Conservation (phyloP, 805 yeast genomes). For the Lachancea fermentati region DNA sequence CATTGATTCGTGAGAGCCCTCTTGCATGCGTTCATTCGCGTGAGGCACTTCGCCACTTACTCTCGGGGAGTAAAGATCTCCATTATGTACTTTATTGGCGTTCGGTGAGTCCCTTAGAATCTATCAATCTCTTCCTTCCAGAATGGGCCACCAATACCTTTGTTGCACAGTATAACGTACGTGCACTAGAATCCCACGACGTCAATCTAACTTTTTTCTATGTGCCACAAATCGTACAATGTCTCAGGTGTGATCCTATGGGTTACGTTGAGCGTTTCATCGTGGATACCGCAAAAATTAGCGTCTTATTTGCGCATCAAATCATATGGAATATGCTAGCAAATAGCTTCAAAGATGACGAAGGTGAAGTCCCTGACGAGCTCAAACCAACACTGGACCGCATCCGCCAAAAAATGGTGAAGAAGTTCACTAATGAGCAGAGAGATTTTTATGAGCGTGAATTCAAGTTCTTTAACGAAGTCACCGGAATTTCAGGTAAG, state of each 20-base stretch:
- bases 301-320: constrained; percentile 92
- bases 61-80: constrained; percentile 12
- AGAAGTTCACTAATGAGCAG: constrained; percentile 56
- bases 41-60: constrained; percentile 16
- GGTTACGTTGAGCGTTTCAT: constrained; percentile 89
- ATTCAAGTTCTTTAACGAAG: constrained; percentile 83
- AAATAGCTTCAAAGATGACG: constrained; percentile 86
- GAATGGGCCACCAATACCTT: constrained; percentile 60
- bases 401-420: constrained; percentile 60
- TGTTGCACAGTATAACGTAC: constrained; percentile 80
- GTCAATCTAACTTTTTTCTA: constrained; percentile 88
- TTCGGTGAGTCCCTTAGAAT: constrained; percentile 73
- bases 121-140: constrained; percentile 78
- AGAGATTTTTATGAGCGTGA: constrained; percentile 69
- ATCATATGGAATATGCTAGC: constrained; percentile 98
- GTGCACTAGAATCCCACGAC: constrained; percentile 83
- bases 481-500: constrained; percentile 90
- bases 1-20: constrained; percentile 52
- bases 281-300: constrained; percentile 84
- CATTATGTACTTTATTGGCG: constrained; percentile 59
- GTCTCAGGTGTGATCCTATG: constrained; percentile 69
- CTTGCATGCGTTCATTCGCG: constrained; percentile 34
- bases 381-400: constrained; percentile 78
- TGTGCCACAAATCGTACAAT: constrained; percentile 96
- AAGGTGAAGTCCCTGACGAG: constrained; percentile 69